Evolutionary conservation across 768 basidiomycete genomes (phyloP).

Genomic region (Xerocomus potaroensis): DNA sequence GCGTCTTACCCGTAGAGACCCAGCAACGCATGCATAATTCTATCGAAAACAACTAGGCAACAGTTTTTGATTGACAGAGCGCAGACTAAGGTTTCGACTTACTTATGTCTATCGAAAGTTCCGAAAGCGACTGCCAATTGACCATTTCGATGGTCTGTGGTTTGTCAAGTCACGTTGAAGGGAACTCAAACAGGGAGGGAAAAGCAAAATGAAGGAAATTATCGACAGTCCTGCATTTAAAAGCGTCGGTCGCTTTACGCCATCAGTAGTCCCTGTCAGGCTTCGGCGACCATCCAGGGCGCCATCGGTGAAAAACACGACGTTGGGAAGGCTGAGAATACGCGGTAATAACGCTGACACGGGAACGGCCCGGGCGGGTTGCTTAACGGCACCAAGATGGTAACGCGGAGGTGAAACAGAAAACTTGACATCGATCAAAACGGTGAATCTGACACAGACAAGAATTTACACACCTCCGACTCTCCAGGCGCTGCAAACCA

Average conservation of each 20-base stretch:
- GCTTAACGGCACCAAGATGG: constrained; percentile 17
- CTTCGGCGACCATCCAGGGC: constrained; percentile 15
- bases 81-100: constrained; percentile 9
- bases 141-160: constrained; percentile 31
- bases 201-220: not conserved
- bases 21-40: constrained; percentile 40
- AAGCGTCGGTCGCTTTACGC: constrained; percentile 2
- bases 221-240: constrained; percentile 8
- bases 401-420: constrained; percentile 8
- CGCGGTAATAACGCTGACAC: constrained; percentile 8
- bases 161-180: not conserved
- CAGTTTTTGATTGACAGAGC: not conserved
- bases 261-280: not conserved
- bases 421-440: constrained; percentile 8
- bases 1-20: constrained; percentile 41
- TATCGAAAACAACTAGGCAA: constrained; percentile 36
- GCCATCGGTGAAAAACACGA: constrained; percentile 1
- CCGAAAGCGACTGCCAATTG: constrained; percentile 37
- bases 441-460: not conserved
- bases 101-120: constrained; percentile 37
- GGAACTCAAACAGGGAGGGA: not conserved
- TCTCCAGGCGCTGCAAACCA: not conserved
- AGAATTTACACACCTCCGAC: constrained; percentile 2
- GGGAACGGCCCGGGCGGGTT: constrained; percentile 8
- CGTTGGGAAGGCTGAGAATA: constrained; percentile 16